Percentiles rank a stretch among this genome's conserved stretches.
Evolutionary conservation across 352 stramenopile species (phyloP).

Genomic region (Globisporangium uncinulatum): DNA sequence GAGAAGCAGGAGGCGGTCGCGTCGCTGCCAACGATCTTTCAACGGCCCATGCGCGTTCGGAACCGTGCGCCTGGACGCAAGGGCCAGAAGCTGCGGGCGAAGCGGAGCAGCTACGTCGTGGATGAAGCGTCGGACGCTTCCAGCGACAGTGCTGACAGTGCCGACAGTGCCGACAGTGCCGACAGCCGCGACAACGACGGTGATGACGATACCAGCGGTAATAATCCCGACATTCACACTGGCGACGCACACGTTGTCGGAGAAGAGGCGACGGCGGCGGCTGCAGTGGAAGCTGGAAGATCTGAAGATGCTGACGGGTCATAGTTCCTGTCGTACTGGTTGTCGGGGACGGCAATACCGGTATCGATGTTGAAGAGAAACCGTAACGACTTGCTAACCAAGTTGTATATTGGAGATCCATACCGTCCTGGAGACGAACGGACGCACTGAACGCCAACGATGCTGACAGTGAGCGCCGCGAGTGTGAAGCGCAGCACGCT

Average conservation of each 20-base stretch:
- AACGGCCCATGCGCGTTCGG: constrained; percentile 28
- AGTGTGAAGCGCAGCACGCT: constrained; percentile 24
- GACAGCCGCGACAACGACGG: neutral
- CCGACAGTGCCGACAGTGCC: constrained; percentile 11
- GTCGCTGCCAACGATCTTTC: constrained; percentile 41
- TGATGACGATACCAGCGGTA: neutral
- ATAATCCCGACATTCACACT: neutral
- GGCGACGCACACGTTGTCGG: neutral
- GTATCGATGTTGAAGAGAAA: no score
- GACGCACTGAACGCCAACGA: neutral
- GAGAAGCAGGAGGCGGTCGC: constrained; percentile 15
- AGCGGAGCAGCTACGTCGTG: constrained; percentile 4
- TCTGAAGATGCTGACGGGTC: no score
- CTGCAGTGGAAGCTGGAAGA: no score
- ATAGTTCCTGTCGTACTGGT: no score
- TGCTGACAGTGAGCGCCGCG: constrained; percentile 31
- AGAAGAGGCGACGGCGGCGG: no score
- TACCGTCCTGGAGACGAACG: no score
- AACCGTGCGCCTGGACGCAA: constrained; percentile 9
- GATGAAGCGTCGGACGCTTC: neutral
- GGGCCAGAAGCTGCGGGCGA: constrained; percentile 27
- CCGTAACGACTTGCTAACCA: no score
- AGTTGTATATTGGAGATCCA: no score
- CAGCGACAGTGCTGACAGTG: constrained; percentile 10
- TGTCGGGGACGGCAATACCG: no score